Base-by-base conservation (phyloP, 2,329 filamentous ascomycete species). In the Teratosphaeria zuluensis region DNA sequence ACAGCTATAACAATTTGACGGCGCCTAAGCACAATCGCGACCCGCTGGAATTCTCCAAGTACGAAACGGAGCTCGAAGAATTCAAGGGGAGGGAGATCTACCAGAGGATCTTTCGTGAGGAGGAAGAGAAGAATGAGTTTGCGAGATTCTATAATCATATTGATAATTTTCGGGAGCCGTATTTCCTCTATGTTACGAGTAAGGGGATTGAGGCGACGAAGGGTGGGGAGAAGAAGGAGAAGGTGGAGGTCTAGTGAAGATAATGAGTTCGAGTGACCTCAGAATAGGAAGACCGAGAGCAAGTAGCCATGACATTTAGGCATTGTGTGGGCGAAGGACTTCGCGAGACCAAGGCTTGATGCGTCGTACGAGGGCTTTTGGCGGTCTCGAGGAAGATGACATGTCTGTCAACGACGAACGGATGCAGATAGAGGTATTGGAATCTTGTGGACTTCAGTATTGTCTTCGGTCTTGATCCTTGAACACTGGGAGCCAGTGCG, bases 1-100 rank as follows among this genome's bases (percentile, higher is more conserved):
- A 92, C 61, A 85, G 79, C 55, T 97, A 96, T 76, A 99, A 96
- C 73, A 81, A 81, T 57, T 84, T 87, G 64, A 85, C 88, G 0
- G 80, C 80, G 7, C 78, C 80, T 38, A 82, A 83, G 57, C 81
- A 86, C 51, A 83, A 81, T 6, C 83, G 84, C 57, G 82, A 88
- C 55, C 80, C 82, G 28, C 86, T 99, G 59, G 85, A 91, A 67
- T 99, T 96, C 72, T 78, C 79, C 54, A 87, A 86, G 62, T 91
- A 86, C 68, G 84, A 92, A 60, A 82, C 85, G 54, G 82, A 90
- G 73, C 89, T 99, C 66, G 81, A 88, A 63, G 87, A 86, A 60
- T 99, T 99, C 76, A 97, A 97, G 77, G 85, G 95, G 70, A 77
- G 85, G 65, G 85, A 95, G 72, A 97, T 99, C 61, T 99, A 99